Conservation (phyloP, 768 basidiomycete genomes). For the Boletellus emodensis region DNA sequence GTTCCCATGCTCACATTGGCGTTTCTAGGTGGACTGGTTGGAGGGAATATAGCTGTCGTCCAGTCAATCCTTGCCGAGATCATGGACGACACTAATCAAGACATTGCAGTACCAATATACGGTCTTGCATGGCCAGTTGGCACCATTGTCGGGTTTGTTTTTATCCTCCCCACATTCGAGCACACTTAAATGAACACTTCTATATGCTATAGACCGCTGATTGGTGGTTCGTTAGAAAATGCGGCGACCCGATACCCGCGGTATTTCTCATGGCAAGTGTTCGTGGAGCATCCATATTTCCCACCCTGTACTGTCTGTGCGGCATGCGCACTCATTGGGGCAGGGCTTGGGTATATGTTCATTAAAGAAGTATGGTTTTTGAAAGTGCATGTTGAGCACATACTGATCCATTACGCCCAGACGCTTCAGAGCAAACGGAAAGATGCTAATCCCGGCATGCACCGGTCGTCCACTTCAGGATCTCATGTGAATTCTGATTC, state of each 20-base stretch:
- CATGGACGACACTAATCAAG: slow-evolving; percentile 59
- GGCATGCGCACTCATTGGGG: slow-evolving; percentile 5
- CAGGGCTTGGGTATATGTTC: slow-evolving; percentile 12
- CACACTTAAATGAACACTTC: no score
- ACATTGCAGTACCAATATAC: slow-evolving; percentile 44
- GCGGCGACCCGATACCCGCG: background rate
- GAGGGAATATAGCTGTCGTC: slow-evolving; percentile 60
- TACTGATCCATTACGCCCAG: background rate
- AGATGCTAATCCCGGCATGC: no score
- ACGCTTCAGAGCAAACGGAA: slow-evolving; percentile 17
- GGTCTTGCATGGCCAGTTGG: no score
- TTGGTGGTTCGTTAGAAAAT: slow-evolving; percentile 7
- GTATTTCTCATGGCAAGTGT: slow-evolving; percentile 5
- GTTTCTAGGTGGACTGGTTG: slow-evolving; percentile 51
- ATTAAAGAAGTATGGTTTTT: slow-evolving; percentile 19
- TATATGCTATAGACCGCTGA: no score
- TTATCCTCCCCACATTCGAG: no score
- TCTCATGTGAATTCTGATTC: background rate
- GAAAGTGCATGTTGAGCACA: no score
- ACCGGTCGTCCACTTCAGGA: background rate
- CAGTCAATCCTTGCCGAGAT: slow-evolving; percentile 60
- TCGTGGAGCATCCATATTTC: slow-evolving; percentile 16
- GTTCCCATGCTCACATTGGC: background rate
- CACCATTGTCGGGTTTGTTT: no score
- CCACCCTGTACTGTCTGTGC: slow-evolving; percentile 15